phyloP scores from a whole-genome alignment of 176 grass and related monocot species.

The Olyra latifolia region DNA sequence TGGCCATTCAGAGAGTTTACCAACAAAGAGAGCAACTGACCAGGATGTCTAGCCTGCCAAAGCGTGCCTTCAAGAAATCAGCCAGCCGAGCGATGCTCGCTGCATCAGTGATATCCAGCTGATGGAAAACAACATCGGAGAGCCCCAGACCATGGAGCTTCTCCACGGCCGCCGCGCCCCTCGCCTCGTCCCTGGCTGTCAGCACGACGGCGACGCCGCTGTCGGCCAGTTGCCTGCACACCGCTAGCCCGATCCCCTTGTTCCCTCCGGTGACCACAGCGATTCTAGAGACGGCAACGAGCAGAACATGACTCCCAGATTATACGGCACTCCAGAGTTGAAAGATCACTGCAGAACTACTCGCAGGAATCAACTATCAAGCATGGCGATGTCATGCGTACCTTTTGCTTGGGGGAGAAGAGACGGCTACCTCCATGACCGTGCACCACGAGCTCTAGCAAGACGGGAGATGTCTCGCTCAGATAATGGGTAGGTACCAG shows the following conservation, averaged over 20 bases:
- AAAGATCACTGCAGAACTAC: too few relatives aligned
- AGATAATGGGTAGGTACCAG: too few relatives aligned
- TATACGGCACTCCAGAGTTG: too few relatives aligned
- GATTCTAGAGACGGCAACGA: slow-evolving; percentile 30
- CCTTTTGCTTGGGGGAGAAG: too few relatives aligned
- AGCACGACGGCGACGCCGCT: slow-evolving; percentile 49
- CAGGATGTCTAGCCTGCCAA: slow-evolving; percentile 21
- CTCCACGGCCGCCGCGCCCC: slow-evolving; percentile 34
- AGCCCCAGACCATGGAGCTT: slow-evolving; percentile 23
- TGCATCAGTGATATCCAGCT: slow-evolving; percentile 44
- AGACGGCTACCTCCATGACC: too few relatives aligned
- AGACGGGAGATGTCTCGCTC: too few relatives aligned
- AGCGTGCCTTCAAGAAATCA: slow-evolving; percentile 4
- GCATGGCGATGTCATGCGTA: too few relatives aligned
- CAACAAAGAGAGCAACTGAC: not conserved
- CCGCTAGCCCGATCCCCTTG: slow-evolving; percentile 58
- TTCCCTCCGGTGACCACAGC: slow-evolving; percentile 64
- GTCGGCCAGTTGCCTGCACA: slow-evolving; percentile 49
- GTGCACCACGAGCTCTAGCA: too few relatives aligned
- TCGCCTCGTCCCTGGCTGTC: slow-evolving; percentile 49
- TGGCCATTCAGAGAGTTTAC: not conserved
- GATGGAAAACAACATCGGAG: slow-evolving; percentile 44
- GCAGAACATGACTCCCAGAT: not conserved
- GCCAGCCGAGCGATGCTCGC: slow-evolving; percentile 36
- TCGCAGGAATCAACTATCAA: too few relatives aligned